Percentiles rank a stretch among this genome's conserved stretches.
Conservation (phyloP, 2,329 filamentous ascomycete species). For the Didymella exigua region DNA sequence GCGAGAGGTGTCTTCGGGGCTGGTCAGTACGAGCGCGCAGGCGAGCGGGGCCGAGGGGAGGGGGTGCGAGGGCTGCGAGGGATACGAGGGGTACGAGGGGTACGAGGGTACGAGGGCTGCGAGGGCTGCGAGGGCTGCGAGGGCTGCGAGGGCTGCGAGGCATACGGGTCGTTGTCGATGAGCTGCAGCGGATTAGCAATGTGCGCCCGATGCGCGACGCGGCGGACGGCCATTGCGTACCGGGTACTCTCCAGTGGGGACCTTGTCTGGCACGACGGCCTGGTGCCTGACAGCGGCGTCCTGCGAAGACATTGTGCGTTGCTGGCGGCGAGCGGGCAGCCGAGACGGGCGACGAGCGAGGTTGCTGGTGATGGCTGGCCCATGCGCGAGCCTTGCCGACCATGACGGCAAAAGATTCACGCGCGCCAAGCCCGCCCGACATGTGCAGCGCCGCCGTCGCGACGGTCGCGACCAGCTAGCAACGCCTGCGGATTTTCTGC, state of each 20-base stretch:
- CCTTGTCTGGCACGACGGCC: constrained; percentile 73
- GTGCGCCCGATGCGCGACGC: constrained; percentile 25
- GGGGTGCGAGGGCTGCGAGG: no score
- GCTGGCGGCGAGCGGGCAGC: constrained; percentile 19
- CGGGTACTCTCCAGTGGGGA: constrained; percentile 81
- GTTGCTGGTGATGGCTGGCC: constrained; percentile 21
- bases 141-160: no score
- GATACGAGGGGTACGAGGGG: no score
- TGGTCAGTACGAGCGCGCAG: constrained; percentile 27
- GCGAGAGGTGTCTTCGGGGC: constrained; percentile 76
- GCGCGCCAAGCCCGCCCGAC: constrained; percentile 6
- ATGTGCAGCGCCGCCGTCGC: constrained; percentile 21
- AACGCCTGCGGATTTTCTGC: constrained; percentile 17
- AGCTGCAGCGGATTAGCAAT: constrained; percentile 65
- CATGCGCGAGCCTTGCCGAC: not conserved
- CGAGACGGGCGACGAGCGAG: not conserved
- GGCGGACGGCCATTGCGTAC: constrained; percentile 61
- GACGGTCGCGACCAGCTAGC: constrained; percentile 16
- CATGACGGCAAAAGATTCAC: no score
- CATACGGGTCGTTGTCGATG: constrained; percentile 98
- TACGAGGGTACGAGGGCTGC: no score
- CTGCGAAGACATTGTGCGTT: constrained; percentile 39
- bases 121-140: no score
- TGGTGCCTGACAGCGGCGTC: constrained; percentile 39
- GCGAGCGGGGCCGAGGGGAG: constrained; percentile 5